phyloP scores from a whole-genome alignment of 148 eudicot species.

The Polygonum aviculare region DNA sequence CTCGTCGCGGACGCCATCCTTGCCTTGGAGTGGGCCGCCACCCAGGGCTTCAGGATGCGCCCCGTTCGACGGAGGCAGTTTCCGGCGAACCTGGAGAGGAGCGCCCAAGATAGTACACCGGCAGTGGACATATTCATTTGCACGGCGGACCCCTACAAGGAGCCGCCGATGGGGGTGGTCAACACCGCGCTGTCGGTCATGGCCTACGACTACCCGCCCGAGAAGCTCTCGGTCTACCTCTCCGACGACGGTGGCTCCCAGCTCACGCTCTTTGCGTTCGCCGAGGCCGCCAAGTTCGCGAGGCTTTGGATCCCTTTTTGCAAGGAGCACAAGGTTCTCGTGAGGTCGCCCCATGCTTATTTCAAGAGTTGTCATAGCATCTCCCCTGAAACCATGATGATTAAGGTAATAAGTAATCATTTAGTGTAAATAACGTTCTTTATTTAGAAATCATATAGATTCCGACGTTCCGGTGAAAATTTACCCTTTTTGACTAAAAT shows the following conservation, averaged over 20 bases:
- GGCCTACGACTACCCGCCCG: slow-evolving; percentile 71
- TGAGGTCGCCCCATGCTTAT: slow-evolving; percentile 55
- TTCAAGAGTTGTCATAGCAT: slow-evolving; percentile 16
- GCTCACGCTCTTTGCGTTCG: slow-evolving; percentile 57
- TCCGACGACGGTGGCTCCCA: slow-evolving; percentile 87
- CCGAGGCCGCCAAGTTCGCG: slow-evolving; percentile 70
- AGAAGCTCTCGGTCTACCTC: slow-evolving; percentile 69
- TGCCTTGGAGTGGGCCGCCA: slow-evolving; percentile 45
- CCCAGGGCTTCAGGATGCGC: slow-evolving; percentile 46
- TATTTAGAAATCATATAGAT: too few species aligned
- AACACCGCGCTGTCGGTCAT: slow-evolving; percentile 79
- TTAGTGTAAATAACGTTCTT: too few species aligned
- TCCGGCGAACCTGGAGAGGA: slow-evolving; percentile 31
- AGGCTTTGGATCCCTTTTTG: slow-evolving; percentile 67
- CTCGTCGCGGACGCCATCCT: slow-evolving; percentile 44
- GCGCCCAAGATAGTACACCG: slow-evolving; percentile 24
- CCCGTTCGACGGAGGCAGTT: slow-evolving; percentile 40
- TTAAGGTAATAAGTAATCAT: slow-evolving; percentile 37
- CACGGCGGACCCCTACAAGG: slow-evolving; percentile 80
- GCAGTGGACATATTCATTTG: slow-evolving; percentile 65
- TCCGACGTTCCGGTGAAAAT: too few species aligned
- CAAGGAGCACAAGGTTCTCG: slow-evolving; percentile 30
- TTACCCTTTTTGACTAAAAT: too few species aligned
- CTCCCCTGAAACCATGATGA: slow-evolving; percentile 21
- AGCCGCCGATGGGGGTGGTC: slow-evolving; percentile 67